Evolutionary conservation across 2,329 filamentous ascomycete genomes (phyloP).

Genomic region (Colletotrichum echinochloae): DNA sequence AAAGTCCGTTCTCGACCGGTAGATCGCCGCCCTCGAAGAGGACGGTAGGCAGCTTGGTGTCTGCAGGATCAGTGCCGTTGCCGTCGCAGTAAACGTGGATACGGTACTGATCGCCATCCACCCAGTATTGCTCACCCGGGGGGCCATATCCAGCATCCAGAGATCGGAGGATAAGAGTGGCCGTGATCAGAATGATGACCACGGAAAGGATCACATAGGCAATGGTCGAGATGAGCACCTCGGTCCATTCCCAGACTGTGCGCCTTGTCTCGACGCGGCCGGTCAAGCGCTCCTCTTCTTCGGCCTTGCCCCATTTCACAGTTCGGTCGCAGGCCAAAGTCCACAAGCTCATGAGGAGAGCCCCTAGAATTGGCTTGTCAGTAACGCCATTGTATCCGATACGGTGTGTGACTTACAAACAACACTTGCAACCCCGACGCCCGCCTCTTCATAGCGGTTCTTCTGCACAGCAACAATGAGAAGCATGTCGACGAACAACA

Average conservation of each 20-base stretch:
- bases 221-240: slow-evolving; percentile 80
- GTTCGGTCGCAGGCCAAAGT: slow-evolving; percentile 82
- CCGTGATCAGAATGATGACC: slow-evolving; percentile 80
- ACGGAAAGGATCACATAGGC: slow-evolving; percentile 76
- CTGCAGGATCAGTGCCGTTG: slow-evolving; percentile 70
- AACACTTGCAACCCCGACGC: slow-evolving; percentile 89
- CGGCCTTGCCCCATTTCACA: slow-evolving; percentile 90
- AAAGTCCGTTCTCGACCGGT: slow-evolving; percentile 82
- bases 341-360: slow-evolving; percentile 82
- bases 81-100: slow-evolving; percentile 89
- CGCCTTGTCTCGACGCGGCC: slow-evolving; percentile 88
- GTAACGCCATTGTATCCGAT: not conserved
- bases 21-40: slow-evolving; percentile 86
- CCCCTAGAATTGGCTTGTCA: slow-evolving; percentile 60
- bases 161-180: slow-evolving; percentile 82
- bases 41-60: slow-evolving; percentile 77
- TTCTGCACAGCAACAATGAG: slow-evolving; percentile 81
- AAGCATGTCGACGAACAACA: slow-evolving; percentile 81
- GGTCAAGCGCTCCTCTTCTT: slow-evolving; percentile 93
- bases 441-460: slow-evolving; percentile 86
- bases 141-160: slow-evolving; percentile 80
- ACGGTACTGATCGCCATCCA: slow-evolving; percentile 86
- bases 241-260: slow-evolving; percentile 85
- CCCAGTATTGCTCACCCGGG: slow-evolving; percentile 81
- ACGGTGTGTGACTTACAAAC: slow-evolving; percentile 62